Evolutionary conservation across 768 basidiomycete species (phyloP).

Genomic region (Psilocybe tampanensis): DNA sequence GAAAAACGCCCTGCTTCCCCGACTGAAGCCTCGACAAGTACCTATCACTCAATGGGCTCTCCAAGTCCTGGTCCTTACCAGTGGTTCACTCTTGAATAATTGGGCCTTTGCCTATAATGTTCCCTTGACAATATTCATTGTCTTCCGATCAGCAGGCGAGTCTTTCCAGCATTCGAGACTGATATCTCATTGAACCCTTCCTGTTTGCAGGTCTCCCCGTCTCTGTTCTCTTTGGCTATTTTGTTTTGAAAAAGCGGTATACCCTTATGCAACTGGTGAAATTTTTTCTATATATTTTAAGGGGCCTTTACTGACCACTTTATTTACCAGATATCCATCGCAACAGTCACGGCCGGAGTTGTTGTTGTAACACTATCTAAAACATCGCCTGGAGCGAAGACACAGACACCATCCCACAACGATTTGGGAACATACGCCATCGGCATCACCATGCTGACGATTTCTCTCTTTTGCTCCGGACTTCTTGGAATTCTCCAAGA

Average conservation of each 20-base stretch:
- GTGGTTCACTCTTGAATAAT: constrained; percentile 76
- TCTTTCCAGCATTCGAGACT: not conserved
- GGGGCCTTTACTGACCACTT: too few species aligned
- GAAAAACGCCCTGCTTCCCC: constrained; percentile 39
- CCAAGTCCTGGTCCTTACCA: constrained; percentile 70
- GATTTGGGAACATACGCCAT: constrained; percentile 52
- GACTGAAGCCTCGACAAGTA: constrained; percentile 66
- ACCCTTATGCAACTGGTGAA: constrained; percentile 59
- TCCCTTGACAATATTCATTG: constrained; percentile 78
- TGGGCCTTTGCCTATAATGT: constrained; percentile 79
- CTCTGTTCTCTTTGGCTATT: constrained; percentile 73
- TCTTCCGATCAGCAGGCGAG: constrained; percentile 82
- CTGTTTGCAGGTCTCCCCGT: constrained; percentile 61
- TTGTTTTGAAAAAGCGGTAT: constrained; percentile 63
- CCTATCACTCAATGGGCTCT: constrained; percentile 68
- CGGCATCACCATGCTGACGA: constrained; percentile 70
- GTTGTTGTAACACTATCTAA: constrained; percentile 72
- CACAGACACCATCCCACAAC: constrained; percentile 24
- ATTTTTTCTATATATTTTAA: not conserved
- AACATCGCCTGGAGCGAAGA: constrained; percentile 34
- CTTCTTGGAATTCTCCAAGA: constrained; percentile 78
- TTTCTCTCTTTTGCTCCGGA: constrained; percentile 69
- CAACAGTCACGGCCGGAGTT: constrained; percentile 70
- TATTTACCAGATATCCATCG: constrained; percentile 55
- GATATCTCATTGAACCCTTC: constrained; percentile 5